A percentile compares a stretch with the other conserved stretches of the same genome.
phyloP scores from a whole-genome alignment of 768 basidiomycete species.

The Phylloporus rhodoxanthus region DNA sequence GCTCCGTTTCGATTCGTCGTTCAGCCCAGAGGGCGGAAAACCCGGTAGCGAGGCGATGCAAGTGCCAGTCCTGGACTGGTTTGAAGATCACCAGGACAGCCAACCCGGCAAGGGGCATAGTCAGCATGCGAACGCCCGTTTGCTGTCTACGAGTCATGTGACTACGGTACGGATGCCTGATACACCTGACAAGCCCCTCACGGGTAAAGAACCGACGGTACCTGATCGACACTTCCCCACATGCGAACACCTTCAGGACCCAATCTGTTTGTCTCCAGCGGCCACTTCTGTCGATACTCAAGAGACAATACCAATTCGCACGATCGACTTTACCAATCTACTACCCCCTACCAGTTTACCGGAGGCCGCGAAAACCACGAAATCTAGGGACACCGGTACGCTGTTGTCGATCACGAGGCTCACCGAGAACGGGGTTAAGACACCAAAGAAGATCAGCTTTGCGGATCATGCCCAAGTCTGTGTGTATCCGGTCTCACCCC shows the following conservation, averaged over 20 bases:
- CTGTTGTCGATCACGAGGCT: constrained; percentile 5
- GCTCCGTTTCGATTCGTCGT: constrained; percentile 23
- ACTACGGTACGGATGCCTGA: neutral
- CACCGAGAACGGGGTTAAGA: constrained; percentile 12
- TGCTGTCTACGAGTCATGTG: neutral
- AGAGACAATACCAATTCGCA: constrained; percentile 5
- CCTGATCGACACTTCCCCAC: neutral
- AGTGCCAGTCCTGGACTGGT: neutral
- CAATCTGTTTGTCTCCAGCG: neutral
- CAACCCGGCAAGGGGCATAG: neutral
- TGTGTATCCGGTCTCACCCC: constrained; percentile 15
- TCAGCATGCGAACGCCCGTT: neutral
- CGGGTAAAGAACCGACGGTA: neutral
- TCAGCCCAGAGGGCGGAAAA: constrained; percentile 13
- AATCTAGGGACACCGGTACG: neutral
- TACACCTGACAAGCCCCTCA: constrained; percentile 8
- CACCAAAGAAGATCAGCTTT: constrained; percentile 24
- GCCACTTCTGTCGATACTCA: neutral
- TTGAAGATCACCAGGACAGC: neutral
- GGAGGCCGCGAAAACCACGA: neutral
- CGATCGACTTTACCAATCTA: constrained; percentile 27
- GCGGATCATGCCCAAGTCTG: constrained; percentile 20
- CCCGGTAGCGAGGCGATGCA: neutral
- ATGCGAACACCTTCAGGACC: neutral
- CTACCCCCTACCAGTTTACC: constrained; percentile 11